phyloP scores from a whole-genome alignment of 257 asterid genomes.

The Plantago major region DNA sequence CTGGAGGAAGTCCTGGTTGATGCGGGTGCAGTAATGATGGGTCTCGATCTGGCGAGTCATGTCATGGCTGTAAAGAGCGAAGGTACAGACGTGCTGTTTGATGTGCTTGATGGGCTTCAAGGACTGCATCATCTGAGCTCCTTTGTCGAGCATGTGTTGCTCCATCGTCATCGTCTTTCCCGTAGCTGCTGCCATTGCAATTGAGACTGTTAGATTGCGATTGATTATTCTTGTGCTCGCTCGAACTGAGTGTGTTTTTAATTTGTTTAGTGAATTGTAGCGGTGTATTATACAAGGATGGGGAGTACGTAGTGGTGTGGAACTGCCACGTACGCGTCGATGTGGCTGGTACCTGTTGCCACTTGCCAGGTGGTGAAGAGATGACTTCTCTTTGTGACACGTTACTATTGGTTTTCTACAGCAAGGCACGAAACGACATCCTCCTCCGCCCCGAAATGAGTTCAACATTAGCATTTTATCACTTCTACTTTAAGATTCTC shows the following conservation, averaged over 20 bases:
- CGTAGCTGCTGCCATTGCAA: constrained; percentile 25
- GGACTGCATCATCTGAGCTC: constrained; percentile 65
- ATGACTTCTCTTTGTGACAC: constrained; percentile 19
- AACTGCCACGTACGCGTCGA: constrained; percentile 25
- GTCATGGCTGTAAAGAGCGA: constrained; percentile 73
- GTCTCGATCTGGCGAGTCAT: constrained; percentile 84
- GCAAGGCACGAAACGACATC: background rate
- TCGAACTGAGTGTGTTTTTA: background rate
- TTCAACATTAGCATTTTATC: no score
- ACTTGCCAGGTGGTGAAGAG: constrained; percentile 22
- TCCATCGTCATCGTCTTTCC: constrained; percentile 55
- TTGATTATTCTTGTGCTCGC: background rate
- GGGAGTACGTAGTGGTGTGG: background rate
- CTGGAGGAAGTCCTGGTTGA: constrained; percentile 77
- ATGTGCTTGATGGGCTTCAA: constrained; percentile 63
- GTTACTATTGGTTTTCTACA: background rate
- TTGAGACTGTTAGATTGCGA: constrained; percentile 27
- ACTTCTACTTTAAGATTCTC: no score
- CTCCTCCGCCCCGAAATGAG: no score
- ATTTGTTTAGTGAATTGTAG: background rate
- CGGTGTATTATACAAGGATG: background rate
- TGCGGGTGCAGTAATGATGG: constrained; percentile 58
- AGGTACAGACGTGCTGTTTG: constrained; percentile 76
- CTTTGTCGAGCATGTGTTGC: constrained; percentile 58
- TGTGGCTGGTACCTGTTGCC: constrained; percentile 23